A percentile compares a stretch with the other conserved stretches of the same genome.
Conservation (phyloP, 2,329 filamentous ascomycete species). For the Aspergillus flavus region DNA sequence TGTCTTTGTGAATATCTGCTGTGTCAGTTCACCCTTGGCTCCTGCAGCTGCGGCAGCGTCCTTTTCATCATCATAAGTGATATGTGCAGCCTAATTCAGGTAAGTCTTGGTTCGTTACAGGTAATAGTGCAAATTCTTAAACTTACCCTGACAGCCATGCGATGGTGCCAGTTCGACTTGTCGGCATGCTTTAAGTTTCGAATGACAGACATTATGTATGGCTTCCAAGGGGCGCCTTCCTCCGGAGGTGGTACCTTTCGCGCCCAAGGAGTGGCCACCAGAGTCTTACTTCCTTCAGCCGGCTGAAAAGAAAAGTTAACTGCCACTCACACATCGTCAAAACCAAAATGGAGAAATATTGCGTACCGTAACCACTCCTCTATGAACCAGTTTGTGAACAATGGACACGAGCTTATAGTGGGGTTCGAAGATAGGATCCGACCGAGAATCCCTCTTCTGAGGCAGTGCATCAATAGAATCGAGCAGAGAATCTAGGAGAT, state of each 20-base stretch:
- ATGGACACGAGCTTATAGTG: constrained; percentile 89
- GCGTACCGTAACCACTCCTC: constrained; percentile 47
- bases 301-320: constrained; percentile 35
- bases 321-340: neutral
- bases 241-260: constrained; percentile 53
- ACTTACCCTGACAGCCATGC: constrained; percentile 76
- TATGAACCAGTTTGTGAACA: constrained; percentile 75
- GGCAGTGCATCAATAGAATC: constrained; percentile 65
- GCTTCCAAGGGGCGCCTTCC: constrained; percentile 57
- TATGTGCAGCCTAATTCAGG: constrained; percentile 54
- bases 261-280: constrained; percentile 59
- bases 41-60: constrained; percentile 57
- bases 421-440: constrained; percentile 82
- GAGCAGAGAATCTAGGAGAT: constrained; percentile 60
- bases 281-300: constrained; percentile 51
- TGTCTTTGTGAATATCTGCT: constrained; percentile 88
- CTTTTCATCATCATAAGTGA: constrained; percentile 61
- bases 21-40: constrained; percentile 77
- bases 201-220: constrained; percentile 63
- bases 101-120: constrained; percentile 36
- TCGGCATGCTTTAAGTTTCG: constrained; percentile 68
- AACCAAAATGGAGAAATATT: neutral
- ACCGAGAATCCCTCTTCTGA: constrained; percentile 59
- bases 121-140: neutral
- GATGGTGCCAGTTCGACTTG: constrained; percentile 94